Base-by-base conservation (phyloP, 2,329 filamentous ascomycete genomes). In the Colletotrichum tamarilloi region DNA sequence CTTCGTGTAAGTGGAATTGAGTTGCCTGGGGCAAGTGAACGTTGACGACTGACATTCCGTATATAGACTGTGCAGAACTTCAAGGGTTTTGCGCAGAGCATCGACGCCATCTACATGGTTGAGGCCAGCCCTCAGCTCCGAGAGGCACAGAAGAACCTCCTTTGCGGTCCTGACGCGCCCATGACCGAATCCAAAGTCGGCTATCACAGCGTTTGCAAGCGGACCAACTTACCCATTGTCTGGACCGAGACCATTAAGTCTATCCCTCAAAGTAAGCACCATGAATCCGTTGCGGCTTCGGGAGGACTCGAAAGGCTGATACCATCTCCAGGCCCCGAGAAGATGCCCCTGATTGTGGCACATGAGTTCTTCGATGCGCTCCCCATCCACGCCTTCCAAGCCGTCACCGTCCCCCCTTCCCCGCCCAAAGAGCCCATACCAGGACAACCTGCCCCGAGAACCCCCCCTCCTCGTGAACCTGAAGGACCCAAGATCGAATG, bases 351-450 rank as follows among this genome's bases (percentile, higher is more conserved):
- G 82, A 97, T 99, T 74, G 90, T 98, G 62, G 97, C 97, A 5
- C 97, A 99, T 81, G 97, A 99, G 81, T 98, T 99, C 87, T 99
- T 99, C 84, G 97, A 99, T 78, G 97, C 97, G 2, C 91, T 99
- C 0, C 97, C 97, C 42, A 98, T 99, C 77, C 95, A 99, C 82
- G 92, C 94, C 74, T 99, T 99, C 81, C 93, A 98, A 82, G 93
- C 94, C 16, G 88, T 96, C 63, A 80, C 83, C 6, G 81, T 86
- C 68, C 38, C 73, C 65, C 62, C 42, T 80, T 77, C 67, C 30
- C 74, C 68, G 42, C 74, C 68, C 55, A 73, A 57, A 53, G 71
- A 64, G 12, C 68, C 60, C 14, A 9, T 30, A 22, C 14, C 68
- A 24, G 30, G 24, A 12, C 11, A 26, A 26, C 30, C 56, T 7